A percentile compares a stretch with the other conserved stretches of the same genome.
These are phyloP conservation scores for Hemisphaericaspora xylofermentans DNA, from an alignment of 1,139 yeast species.

Conservation along the genomic window DNA sequence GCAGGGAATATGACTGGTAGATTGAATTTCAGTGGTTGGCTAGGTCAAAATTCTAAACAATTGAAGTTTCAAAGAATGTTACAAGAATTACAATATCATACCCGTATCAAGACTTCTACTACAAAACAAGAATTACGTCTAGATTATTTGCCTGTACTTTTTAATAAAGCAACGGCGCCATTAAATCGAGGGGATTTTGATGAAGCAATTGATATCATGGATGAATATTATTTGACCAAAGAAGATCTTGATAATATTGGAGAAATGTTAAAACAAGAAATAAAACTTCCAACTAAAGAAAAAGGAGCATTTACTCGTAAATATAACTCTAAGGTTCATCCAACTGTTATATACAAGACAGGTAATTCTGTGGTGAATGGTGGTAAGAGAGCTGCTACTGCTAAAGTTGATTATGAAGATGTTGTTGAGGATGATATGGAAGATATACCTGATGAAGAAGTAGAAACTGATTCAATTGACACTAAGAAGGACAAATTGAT, in stretches of 20 bases:
- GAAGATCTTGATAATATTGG: conserved; percentile 88
- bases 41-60: conserved; percentile 87
- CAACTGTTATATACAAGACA: conserved; percentile 78
- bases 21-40: conserved; percentile 78
- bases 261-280: conserved; percentile 38
- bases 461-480: conserved; percentile 30
- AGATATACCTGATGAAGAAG: conserved; percentile 31
- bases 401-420: conserved; percentile 56
- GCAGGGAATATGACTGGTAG: conserved; percentile 73
- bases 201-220: conserved; percentile 68
- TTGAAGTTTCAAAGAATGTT: conserved; percentile 75
- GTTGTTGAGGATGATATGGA: conserved; percentile 61
- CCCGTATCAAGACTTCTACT: conserved; percentile 76
- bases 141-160: conserved; percentile 70
- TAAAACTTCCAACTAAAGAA: conserved; percentile 64
- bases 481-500: conserved; percentile 45
- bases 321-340: conserved; percentile 76
- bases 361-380: conserved; percentile 51
- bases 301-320: conserved; percentile 85
- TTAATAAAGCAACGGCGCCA: conserved; percentile 56
- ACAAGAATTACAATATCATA: conserved; percentile 87
- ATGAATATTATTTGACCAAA: conserved; percentile 76
- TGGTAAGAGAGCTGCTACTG: conserved; percentile 29
- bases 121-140: conserved; percentile 74
- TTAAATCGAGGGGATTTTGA: conserved; percentile 53